Evolutionary conservation across 176 grass and related monocot species (phyloP).

Genomic region (Echinochloa phyllopogon): DNA sequence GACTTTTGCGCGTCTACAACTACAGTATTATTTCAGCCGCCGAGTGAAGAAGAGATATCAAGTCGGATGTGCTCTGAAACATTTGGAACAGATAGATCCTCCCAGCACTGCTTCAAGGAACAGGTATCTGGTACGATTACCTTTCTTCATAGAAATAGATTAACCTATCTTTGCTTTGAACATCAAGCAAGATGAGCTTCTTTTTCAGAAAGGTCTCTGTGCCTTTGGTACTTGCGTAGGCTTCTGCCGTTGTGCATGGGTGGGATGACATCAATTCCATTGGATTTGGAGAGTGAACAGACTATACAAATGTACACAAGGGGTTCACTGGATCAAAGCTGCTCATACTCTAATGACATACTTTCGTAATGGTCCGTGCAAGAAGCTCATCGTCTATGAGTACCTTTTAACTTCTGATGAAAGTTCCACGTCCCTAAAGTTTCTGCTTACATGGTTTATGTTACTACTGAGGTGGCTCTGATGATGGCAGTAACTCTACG

Average conservation of each 20-base stretch:
- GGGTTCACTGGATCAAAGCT: conserved; percentile 38
- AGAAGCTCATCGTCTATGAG: conserved; percentile 4
- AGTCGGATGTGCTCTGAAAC: neutral
- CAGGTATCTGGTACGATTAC: conserved; percentile 37
- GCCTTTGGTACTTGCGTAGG: conserved; percentile 26
- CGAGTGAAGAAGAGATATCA: conserved; percentile 8
- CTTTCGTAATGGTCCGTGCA: neutral
- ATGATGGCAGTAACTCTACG: conserved; percentile 1
- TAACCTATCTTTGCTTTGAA: conserved; percentile 43
- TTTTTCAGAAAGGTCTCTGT: conserved; percentile 26
- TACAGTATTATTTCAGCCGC: neutral
- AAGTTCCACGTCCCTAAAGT: conserved; percentile 9
- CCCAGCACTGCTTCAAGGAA: conserved; percentile 28
- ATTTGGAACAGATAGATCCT: conserved; percentile 35
- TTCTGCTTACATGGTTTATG: neutral
- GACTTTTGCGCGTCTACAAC: too few relatives aligned
- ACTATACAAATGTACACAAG: conserved; percentile 39
- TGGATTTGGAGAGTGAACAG: conserved; percentile 26
- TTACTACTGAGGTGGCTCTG: conserved; percentile 3
- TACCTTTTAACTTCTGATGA: conserved; percentile 30
- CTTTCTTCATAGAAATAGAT: conserved; percentile 35
- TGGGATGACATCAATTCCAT: conserved; percentile 36
- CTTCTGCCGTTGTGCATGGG: conserved; percentile 39
- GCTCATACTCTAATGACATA: neutral
- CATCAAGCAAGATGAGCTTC: conserved; percentile 30